Conservation (phyloP, 306 rosid genomes). For the Quercus glauca region DNA sequence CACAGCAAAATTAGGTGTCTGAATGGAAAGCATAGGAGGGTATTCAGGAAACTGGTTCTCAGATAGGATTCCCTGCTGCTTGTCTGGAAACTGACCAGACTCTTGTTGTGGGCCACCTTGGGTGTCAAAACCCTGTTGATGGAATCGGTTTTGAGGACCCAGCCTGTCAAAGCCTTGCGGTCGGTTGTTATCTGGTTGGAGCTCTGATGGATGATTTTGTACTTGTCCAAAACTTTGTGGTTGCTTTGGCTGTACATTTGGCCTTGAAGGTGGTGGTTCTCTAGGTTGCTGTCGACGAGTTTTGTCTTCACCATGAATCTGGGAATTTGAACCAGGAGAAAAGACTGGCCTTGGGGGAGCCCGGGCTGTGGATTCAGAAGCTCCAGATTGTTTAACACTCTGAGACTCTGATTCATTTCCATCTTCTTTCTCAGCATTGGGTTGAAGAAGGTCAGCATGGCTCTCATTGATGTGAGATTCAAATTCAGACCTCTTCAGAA, state of each 20-base stretch:
- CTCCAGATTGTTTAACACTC: constrained; percentile 65
- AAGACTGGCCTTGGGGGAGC: constrained; percentile 67
- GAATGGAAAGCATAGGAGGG: constrained; percentile 63
- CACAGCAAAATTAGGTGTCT: constrained; percentile 49
- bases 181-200: constrained; percentile 46
- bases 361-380: constrained; percentile 70
- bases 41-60: constrained; percentile 64
- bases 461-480: constrained; percentile 84
- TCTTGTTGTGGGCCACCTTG: constrained; percentile 49
- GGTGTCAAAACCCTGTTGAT: constrained; percentile 45
- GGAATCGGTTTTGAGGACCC: constrained; percentile 45
- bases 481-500: constrained; percentile 72
- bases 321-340: constrained; percentile 83
- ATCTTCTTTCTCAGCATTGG: constrained; percentile 77
- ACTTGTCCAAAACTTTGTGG: constrained; percentile 65
- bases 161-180: constrained; percentile 81
- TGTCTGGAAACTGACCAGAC: constrained; percentile 58
- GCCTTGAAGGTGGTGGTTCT: constrained; percentile 70
- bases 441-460: constrained; percentile 71
- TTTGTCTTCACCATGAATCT: constrained; percentile 75
- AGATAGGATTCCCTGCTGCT: constrained; percentile 61
- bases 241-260: constrained; percentile 52
- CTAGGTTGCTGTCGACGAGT: constrained; percentile 65
- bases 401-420: constrained; percentile 83
- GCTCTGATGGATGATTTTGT: constrained; percentile 55